Evolutionary conservation across 192 early-diverging fungal genomes (phyloP).

Genomic region (Backusella psychrophila): DNA sequence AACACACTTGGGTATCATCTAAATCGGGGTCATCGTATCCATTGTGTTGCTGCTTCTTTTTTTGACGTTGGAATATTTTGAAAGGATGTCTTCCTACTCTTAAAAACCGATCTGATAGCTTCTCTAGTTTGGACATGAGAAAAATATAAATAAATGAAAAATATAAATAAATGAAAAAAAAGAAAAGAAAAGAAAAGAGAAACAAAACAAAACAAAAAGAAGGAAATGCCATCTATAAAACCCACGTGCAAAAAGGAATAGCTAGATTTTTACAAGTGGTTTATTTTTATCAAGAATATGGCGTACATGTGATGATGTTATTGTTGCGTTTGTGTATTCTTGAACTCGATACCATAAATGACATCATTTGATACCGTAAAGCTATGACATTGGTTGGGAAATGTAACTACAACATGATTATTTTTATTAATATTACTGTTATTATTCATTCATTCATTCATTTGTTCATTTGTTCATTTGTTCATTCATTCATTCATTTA

Average conservation of each 20-base stretch:
- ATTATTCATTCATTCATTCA: neutral
- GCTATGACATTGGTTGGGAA: slow-evolving; percentile 7
- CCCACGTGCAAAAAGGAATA: neutral
- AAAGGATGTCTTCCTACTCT: neutral
- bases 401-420: slow-evolving; percentile 5
- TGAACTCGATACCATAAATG: slow-evolving; percentile 12
- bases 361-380: slow-evolving; percentile 14
- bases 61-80: neutral
- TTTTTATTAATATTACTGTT: neutral
- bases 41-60: neutral
- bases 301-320: neutral
- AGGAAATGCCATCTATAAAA: neutral
- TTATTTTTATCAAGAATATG: neutral
- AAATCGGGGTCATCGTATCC: neutral
- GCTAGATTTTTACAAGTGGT: neutral
- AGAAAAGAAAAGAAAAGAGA: neutral
- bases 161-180: neutral
- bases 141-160: neutral
- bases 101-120: neutral
- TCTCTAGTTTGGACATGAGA: neutral
- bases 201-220: neutral
- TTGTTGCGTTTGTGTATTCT: slow-evolving; percentile 1
- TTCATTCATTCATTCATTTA: neutral
- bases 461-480: too few species aligned
- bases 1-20: neutral